Conservation (phyloP, 2,329 filamentous ascomycete species). For the Hymenoscyphus scutula region DNA sequence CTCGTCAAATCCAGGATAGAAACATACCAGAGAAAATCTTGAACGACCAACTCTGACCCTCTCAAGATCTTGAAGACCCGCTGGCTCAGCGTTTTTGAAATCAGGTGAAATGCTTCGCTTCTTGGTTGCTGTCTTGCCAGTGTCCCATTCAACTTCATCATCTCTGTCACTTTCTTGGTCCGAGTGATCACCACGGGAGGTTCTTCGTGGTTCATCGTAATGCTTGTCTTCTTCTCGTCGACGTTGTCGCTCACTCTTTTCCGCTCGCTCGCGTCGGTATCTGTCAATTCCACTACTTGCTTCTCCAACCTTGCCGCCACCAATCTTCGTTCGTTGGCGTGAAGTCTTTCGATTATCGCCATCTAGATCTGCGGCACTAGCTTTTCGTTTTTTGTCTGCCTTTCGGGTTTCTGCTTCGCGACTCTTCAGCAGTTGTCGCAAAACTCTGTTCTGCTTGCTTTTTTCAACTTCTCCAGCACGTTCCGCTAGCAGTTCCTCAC, state of each 20-base stretch:
- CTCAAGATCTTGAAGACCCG: conserved; percentile 78
- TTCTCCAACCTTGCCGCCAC: conserved; percentile 65
- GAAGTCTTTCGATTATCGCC: conserved; percentile 73
- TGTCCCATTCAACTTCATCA: conserved; percentile 77
- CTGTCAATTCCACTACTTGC: conserved; percentile 71
- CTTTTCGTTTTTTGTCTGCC: conserved; percentile 69
- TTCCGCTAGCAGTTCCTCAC: conserved; percentile 86
- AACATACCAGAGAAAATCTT: conserved; percentile 88
- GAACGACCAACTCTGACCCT: conserved; percentile 78
- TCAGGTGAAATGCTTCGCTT: conserved; percentile 43
- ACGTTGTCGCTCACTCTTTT: conserved; percentile 63
- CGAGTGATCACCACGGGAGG: conserved; percentile 50
- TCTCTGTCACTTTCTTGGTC: conserved; percentile 67
- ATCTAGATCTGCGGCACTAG: conserved; percentile 73
- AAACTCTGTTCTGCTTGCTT: conserved; percentile 75
- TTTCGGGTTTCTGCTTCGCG: conserved; percentile 61
- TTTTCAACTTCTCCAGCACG: conserved; percentile 80
- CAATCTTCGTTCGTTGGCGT: conserved; percentile 66
- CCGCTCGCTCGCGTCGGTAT: conserved; percentile 58
- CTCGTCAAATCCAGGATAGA: conserved; percentile 84
- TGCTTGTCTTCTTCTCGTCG: conserved; percentile 61
- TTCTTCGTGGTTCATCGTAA: conserved; percentile 46
- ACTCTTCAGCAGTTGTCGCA: conserved; percentile 72
- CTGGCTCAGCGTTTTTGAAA: conserved; percentile 57
- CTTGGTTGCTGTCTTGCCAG: conserved; percentile 48